Conservation (phyloP, 2,329 filamentous ascomycete genomes). For the Penicillium corylophilum region DNA sequence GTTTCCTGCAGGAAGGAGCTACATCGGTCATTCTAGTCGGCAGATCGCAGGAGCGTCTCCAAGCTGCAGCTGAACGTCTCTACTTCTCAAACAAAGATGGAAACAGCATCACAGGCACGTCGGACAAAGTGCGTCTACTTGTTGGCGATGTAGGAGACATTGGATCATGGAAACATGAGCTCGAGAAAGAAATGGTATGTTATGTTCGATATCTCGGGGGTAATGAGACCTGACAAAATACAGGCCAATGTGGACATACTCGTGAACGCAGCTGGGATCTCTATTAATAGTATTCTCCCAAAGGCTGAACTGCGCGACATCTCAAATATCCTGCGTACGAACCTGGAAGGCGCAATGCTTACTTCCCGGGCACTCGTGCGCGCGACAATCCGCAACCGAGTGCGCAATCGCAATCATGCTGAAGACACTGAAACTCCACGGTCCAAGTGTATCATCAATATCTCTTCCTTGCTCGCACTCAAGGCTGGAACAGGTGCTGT, state of each 20-base stretch:
- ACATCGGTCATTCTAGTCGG: conserved; percentile 60
- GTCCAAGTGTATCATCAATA: conserved; percentile 76
- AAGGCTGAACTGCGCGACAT: conserved; percentile 54
- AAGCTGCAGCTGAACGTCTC: conserved; percentile 31
- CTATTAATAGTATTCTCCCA: conserved; percentile 64
- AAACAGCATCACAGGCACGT: background rate
- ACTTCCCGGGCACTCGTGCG: conserved; percentile 41
- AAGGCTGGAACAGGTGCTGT: conserved; percentile 69
- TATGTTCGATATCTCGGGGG: background rate
- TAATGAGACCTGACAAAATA: background rate
- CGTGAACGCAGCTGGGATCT: conserved; percentile 76
- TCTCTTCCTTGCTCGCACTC: conserved; percentile 71
- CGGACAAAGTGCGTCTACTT: conserved; percentile 28
- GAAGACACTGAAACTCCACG: conserved; percentile 51
- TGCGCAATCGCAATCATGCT: conserved; percentile 21
- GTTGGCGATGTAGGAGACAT: conserved; percentile 41
- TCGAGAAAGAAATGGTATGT: conserved; percentile 42
- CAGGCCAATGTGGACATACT: conserved; percentile 56
- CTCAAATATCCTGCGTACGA: conserved; percentile 63
- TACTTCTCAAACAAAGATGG: background rate
- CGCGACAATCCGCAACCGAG: conserved; percentile 32
- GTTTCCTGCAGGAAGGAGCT: conserved; percentile 64
- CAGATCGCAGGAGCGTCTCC: conserved; percentile 52
- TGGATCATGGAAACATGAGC: conserved; percentile 33
- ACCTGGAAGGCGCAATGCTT: conserved; percentile 56